These are phyloP conservation scores for Wolfiporia cocos DNA, from an alignment of 1,284 basidiomycete genomes.

Conservation along the genomic window DNA sequence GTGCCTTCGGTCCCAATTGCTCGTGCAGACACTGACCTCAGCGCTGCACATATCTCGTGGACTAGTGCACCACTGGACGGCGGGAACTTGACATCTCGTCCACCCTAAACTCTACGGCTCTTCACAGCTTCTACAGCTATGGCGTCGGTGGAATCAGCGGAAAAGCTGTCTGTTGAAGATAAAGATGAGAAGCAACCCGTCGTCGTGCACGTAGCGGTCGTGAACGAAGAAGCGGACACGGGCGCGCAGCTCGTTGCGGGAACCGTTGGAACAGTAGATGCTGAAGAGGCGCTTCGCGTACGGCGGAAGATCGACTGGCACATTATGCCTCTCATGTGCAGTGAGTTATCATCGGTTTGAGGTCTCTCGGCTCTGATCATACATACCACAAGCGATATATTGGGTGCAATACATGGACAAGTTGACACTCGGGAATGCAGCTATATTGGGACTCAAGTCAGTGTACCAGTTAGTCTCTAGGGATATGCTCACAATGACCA, in stretches of 20 bases:
- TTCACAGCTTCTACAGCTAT: too few relatives aligned
- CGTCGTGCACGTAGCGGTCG: slow-evolving; percentile 16
- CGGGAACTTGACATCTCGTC: too few relatives aligned
- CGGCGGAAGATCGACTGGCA: slow-evolving; percentile 62
- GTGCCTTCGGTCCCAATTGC: too few relatives aligned
- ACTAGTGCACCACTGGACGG: too few relatives aligned
- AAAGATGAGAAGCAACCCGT: too few relatives aligned
- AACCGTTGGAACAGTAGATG: slow-evolving; percentile 36
- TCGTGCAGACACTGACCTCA: too few relatives aligned
- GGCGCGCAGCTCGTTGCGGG: slow-evolving; percentile 47
- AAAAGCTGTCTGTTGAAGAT: too few relatives aligned
- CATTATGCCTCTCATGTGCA: slow-evolving; percentile 65
- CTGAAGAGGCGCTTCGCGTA: slow-evolving; percentile 42
- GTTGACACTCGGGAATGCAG: slow-evolving; percentile 59
- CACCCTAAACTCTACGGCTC: too few relatives aligned
- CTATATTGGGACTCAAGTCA: slow-evolving; percentile 63
- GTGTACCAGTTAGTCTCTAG: not conserved
- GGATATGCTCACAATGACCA: not conserved
- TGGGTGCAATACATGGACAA: slow-evolving; percentile 72
- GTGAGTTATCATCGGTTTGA: slow-evolving; percentile 32
- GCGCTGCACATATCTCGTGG: too few relatives aligned
- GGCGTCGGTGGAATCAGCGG: too few relatives aligned
- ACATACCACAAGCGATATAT: slow-evolving; percentile 43
- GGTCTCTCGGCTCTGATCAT: not conserved
- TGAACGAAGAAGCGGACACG: slow-evolving; percentile 43